phyloP scores from a whole-genome alignment of 441 rosid genomes.

The Iberis amara region DNA sequence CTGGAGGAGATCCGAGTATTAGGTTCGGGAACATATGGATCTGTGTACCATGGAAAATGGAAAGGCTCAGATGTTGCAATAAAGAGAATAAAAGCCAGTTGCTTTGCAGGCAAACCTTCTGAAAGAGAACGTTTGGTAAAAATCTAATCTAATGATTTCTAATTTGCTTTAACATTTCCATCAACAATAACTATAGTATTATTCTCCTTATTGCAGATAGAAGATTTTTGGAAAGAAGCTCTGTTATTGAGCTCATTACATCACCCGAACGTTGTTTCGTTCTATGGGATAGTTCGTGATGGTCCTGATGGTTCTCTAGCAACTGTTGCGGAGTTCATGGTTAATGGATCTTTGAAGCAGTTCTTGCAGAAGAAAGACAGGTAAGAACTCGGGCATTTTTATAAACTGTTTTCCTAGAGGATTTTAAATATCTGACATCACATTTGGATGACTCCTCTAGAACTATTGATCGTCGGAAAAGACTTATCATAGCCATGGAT shows the following conservation, averaged over 20 bases:
- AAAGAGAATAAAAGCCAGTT: conserved; percentile 94
- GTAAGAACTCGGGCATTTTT: conserved; percentile 35
- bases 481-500: conserved; percentile 98
- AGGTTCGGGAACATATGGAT: conserved; percentile 89
- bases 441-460: conserved; percentile 20
- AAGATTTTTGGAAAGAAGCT: conserved; percentile 99
- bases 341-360: conserved; percentile 96
- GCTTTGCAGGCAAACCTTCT: conserved; percentile 92
- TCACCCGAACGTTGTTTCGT: conserved; percentile 96
- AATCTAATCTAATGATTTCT: conserved; percentile 14
- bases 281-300: conserved; percentile 98
- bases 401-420: conserved; percentile 1
- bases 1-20: conserved; percentile 85
- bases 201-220: conserved; percentile 49
- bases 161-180: background rate
- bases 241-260: conserved; percentile 86
- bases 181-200: conserved; percentile 2
- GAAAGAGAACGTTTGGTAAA: conserved; percentile 92
- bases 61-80: conserved; percentile 95
- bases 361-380: conserved; percentile 97
- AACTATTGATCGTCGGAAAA: conserved; percentile 83
- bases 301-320: conserved; percentile 97
- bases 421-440: conserved; percentile 25
- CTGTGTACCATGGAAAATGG: conserved; percentile 96
- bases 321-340: conserved; percentile 94